Conservation (phyloP, 768 basidiomycete genomes). For the Boletus pseudopeckii region DNA sequence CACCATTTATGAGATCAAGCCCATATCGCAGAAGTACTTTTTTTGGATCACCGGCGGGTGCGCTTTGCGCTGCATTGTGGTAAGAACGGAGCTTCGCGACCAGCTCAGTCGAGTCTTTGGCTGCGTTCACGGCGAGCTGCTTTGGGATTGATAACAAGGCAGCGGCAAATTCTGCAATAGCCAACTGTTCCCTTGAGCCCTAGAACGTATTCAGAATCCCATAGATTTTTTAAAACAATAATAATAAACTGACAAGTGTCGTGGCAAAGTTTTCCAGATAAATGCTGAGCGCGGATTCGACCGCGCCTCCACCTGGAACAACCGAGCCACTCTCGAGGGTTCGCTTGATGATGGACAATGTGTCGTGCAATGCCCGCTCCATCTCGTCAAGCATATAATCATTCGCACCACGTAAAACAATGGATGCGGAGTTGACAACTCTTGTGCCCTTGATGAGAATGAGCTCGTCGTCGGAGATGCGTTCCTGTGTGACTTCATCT, state of each 20-base stretch:
- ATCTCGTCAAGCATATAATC: constrained; percentile 99
- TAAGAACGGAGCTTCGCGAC: constrained; percentile 96
- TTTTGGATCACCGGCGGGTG: constrained; percentile 86
- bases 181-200: constrained; percentile 98
- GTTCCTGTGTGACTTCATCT: constrained; percentile 94
- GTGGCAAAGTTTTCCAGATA: constrained; percentile 99
- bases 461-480: constrained; percentile 97
- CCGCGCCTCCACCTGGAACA: constrained; percentile 96
- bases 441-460: constrained; percentile 98
- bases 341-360: constrained; percentile 91
- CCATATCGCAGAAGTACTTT: constrained; percentile 89
- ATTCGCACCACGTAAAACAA: constrained; percentile 94
- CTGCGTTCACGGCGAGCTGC: constrained; percentile 94
- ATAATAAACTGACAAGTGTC: constrained; percentile 66
- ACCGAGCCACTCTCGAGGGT: constrained; percentile 95
- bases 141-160: constrained; percentile 95
- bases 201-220: constrained; percentile 31
- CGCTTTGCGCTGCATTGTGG: constrained; percentile 95
- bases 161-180: constrained; percentile 97
- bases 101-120: constrained; percentile 96
- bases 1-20: constrained; percentile 89
- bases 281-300: constrained; percentile 94
- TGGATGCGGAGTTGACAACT: constrained; percentile 88
- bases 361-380: constrained; percentile 95
- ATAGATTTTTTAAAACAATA: too few relatives aligned